Base-by-base conservation (phyloP, 805 yeast species). In the Metschnikowia continentalis region DNA sequence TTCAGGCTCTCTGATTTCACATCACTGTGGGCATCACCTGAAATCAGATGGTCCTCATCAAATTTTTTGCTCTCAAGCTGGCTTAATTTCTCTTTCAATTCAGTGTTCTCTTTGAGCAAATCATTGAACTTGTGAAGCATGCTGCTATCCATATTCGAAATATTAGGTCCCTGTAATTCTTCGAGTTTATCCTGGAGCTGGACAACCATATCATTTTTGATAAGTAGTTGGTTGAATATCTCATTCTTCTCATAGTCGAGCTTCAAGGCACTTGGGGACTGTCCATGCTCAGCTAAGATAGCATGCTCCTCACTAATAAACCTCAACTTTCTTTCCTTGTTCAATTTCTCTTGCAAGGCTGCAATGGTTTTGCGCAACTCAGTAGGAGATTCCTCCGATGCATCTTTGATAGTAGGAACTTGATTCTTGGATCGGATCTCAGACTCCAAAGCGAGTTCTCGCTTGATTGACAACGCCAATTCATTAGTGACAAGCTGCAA, bases 291-390 rank as follows among this genome's bases (percentile, higher is more conserved):
- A 53, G 75, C 63, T 35, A 82, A 64, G 33, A 86, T 61, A 0
- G 84, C 79, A 56, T 84, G 83, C 54, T 86, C 91, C 59, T 87
- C 94, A 30, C 89, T 83, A 30, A 84, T 79, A 56, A 78, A 82
- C 47, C 95, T 68, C 50, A 81, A 77, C 55, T 80, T 71, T 54
- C 92, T 72, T 62, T 88, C 92, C 32, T 80, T 81, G 49, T 79
- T 80, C 51, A 88, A 63, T 53, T 79, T 77, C 42, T 78, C 79
- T 38, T 84, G 78, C 50, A 88, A 61, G 20, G 77, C 77, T 1
- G 79, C 72, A 30, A 86, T 76, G 32, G 72, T 40, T 41, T 52
- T 53, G 50, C 58, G 49, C 53, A 59, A 74, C 32, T 73, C 68
- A 17, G 75, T 67, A 10, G 70, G 48, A 44, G 69, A 70, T 13